A percentile compares a stretch with the other conserved stretches of the same genome.
Conservation (phyloP, 75 land plant genomes). For the Ceratopteris richardii region DNA sequence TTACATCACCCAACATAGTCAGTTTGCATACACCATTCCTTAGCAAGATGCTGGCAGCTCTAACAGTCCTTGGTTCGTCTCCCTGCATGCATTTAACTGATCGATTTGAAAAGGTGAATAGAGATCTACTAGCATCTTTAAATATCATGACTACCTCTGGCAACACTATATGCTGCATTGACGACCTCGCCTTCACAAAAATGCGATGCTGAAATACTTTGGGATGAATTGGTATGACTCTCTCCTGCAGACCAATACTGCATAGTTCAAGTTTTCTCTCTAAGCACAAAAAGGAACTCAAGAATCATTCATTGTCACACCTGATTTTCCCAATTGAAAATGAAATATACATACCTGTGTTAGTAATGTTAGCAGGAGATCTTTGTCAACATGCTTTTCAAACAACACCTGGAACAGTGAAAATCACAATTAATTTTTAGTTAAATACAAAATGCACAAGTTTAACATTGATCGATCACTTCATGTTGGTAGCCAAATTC, state of each 20-base stretch:
- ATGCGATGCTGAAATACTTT: conserved; percentile 27
- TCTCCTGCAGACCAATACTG: conserved; percentile 14
- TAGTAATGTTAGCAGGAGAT: conserved; percentile 9
- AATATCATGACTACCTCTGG: conserved; percentile 32
- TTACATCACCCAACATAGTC: conserved; percentile 26
- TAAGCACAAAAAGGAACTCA: too few species aligned
- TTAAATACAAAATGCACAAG: too few species aligned
- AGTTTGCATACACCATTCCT: conserved; percentile 28
- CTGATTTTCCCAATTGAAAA: conserved; percentile 6
- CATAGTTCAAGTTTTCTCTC: too few species aligned
- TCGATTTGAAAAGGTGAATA: too few species aligned
- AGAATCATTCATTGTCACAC: too few species aligned
- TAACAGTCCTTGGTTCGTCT: conserved; percentile 37
- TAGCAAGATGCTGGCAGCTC: conserved; percentile 29
- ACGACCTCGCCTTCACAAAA: conserved; percentile 23
- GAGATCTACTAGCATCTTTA: not conserved
- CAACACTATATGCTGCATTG: conserved; percentile 29
- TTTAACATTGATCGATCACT: too few species aligned
- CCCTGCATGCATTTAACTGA: conserved; percentile 23
- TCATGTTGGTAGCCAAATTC: too few species aligned
- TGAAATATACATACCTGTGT: conserved; percentile 18
- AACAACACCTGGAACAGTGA: conserved; percentile 15
- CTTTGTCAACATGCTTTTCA: conserved; percentile 24
- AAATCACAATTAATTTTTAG: not conserved
- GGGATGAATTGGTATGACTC: conserved; percentile 23